Percentiles rank a stretch among this genome's conserved stretches.
Conservation (phyloP, 441 rosid species). For the Theobroma grandiflorum region DNA sequence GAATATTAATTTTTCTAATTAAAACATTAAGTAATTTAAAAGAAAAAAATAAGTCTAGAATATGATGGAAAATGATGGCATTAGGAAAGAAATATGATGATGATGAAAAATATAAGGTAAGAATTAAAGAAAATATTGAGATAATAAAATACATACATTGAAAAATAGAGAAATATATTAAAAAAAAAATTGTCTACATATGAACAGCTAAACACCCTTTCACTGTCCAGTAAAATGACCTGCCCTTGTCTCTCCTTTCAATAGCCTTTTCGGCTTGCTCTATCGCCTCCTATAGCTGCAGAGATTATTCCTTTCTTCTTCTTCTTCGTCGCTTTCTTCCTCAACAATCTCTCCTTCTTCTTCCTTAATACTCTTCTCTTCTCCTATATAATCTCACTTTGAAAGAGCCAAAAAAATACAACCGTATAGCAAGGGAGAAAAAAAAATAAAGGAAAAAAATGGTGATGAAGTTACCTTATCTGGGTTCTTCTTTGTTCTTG, state of each 20-base stretch:
- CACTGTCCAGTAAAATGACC: slow-evolving; percentile 30
- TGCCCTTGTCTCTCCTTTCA: slow-evolving; percentile 18
- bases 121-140: not conserved
- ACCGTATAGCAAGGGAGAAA: not conserved
- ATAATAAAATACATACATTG: not conserved
- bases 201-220: slow-evolving; percentile 32
- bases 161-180: not conserved
- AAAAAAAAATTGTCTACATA: slow-evolving; percentile 24
- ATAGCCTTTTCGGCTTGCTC: slow-evolving; percentile 25
- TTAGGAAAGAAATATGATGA: not conserved
- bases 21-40: not conserved
- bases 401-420: not conserved
- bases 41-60: not conserved
- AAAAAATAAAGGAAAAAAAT: slow-evolving; percentile 20
- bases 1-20: not conserved
- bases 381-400: not conserved
- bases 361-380: slow-evolving; percentile 24
- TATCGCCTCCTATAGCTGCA: slow-evolving; percentile 32
- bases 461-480: slow-evolving; percentile 26
- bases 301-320: slow-evolving; percentile 27
- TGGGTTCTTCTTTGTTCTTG: slow-evolving; percentile 31
- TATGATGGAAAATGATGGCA: not conserved
- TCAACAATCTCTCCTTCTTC: slow-evolving; percentile 22
- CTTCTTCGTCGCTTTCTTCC: slow-evolving; percentile 16
- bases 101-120: not conserved